Evolutionary conservation across 805 yeast genomes (phyloP), one percentile per base, ranked within the genome.

Genomic region (Kodamaea leandrae): DNA sequence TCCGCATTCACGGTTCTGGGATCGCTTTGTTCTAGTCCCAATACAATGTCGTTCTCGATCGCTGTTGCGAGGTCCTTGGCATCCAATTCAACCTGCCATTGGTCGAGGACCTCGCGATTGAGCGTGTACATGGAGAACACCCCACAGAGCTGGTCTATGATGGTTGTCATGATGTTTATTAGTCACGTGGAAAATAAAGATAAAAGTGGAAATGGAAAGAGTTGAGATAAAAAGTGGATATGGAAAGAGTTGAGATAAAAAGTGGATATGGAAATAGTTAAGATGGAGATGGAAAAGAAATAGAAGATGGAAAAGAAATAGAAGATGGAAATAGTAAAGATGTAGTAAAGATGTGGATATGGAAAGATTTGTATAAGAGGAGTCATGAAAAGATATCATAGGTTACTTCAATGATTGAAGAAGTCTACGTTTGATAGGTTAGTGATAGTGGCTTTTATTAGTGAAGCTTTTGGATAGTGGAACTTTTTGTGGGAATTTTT

Each of bases 71-170:
- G 32, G 8, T 27, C 33, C 10, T 25, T n/a, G n/a, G 26, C 68
- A 4, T 50, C 36, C 26, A 66, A 47, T 25, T 68, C 72, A 4
- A 60, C 43, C 46, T 64, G 66, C 73, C 73, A 68, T 43, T 62
- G 59, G 28, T 37, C 29, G 6, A 68, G 51, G n/a, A 58, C 44
- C 6, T 55, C 59, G 21, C 40, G 47, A 41, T 68, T 60, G 43
- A 68, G 43, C 8, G 47, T 44, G 43, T 50, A 54, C 25, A 50
- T 49, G 13, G 60, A 50, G 18, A 63, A 46, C 5, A 55, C 54
- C 4, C 41, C 36, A 16, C 50, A 34, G 37, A 21, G 37, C n/a
- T 23, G 37, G 9, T 23, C 20, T n/a, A 30, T 7, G 20, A 13
- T 16, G 24, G 18, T 10, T 12, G 23, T 12, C n/a, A n/a, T n/a